Base-by-base conservation (phyloP, 345 rosid genomes). In the Lepidium africanum region DNA sequence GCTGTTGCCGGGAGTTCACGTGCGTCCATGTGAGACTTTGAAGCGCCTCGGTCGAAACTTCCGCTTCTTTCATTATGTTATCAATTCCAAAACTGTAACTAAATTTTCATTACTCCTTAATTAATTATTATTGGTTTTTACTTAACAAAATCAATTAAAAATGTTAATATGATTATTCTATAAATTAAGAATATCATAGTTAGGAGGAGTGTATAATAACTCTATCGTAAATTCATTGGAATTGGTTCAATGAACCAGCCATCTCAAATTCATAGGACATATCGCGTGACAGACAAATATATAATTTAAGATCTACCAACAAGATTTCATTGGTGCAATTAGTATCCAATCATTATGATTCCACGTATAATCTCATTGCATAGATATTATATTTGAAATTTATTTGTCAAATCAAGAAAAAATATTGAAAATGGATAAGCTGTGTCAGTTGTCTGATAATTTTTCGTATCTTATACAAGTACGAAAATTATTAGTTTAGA, bases 11-110 rank as follows among this genome's bases (percentile, higher is more conserved):
- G 51, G 14, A 43, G 49, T 59, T 65, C 89, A 85, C 89, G 86
- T 85, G 91, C 78, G 65, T 25, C 71, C 96, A 89, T 82, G 91
- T 80, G 88, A 80, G 55, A 17, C 56, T 58, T 63, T 27, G 45
- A 59, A 64, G 43, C 58, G 25, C 76, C 52, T 73, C 54, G 46
- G 66, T 65, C 77, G 59, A 39, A 72, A 56, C 38, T 58, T 65
- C 65, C 68, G 40, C 54, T 74, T 78, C 80, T 70, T 69, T 23
- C 61, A 25, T 47, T 51, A 39, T 51, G 72, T 80, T 63, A 57
- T 63, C 52, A n/a, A 17, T 41, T 54, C 17, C 21, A 43, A 43
- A 68, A 73, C 67, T 71, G 79, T 70, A 72, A 75, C 63, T 69
- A 68, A 6, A 10, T 30, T 40, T 55, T 40, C 57, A 65, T 50